phyloP scores from a whole-genome alignment of 805 yeast species.

The Yamadazyma phyllophila region DNA sequence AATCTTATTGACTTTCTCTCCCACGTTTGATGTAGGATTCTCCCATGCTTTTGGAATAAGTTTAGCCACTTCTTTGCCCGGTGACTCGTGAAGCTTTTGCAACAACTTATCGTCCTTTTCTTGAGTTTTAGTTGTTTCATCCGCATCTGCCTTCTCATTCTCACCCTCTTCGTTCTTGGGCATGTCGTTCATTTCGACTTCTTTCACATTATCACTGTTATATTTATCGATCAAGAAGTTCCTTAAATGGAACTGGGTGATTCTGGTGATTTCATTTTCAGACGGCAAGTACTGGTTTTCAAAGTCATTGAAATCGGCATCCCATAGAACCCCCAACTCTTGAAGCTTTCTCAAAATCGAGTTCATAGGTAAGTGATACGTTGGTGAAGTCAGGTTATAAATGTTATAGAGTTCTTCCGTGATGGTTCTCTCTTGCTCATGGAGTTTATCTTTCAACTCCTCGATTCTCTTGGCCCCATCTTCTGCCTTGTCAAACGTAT shows the following conservation, averaged over 20 bases:
- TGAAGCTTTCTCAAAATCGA: conserved; percentile 68
- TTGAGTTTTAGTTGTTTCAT: not conserved
- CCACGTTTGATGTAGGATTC: conserved; percentile 15
- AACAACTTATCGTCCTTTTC: conserved; percentile 3
- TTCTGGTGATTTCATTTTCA: conserved; percentile 86
- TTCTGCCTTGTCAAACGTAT: conserved; percentile 66
- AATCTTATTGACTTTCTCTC: conserved; percentile 26
- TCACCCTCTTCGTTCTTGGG: conserved; percentile 10
- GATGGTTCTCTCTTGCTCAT: conserved; percentile 49
- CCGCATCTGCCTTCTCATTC: not conserved
- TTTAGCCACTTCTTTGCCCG: conserved; percentile 15
- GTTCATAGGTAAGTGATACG: conserved; percentile 71
- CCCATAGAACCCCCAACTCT: conserved; percentile 85
- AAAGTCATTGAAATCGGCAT: conserved; percentile 73
- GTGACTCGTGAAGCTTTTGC: conserved; percentile 15
- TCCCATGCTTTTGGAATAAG: conserved; percentile 23
- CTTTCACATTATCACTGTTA: conserved; percentile 16
- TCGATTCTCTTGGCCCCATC: conserved; percentile 62
- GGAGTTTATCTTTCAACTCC: conserved; percentile 53
- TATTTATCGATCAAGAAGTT: conserved; percentile 64
- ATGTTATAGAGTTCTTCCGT: conserved; percentile 46
- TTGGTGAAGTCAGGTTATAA: conserved; percentile 54
- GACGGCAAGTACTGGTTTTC: conserved; percentile 80
- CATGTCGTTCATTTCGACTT: conserved; percentile 20
- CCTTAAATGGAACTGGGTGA: conserved; percentile 83